Evolutionary conservation across 1,139 yeast genomes (phyloP).

Genomic region (Magnusiomyces clavatus): DNA sequence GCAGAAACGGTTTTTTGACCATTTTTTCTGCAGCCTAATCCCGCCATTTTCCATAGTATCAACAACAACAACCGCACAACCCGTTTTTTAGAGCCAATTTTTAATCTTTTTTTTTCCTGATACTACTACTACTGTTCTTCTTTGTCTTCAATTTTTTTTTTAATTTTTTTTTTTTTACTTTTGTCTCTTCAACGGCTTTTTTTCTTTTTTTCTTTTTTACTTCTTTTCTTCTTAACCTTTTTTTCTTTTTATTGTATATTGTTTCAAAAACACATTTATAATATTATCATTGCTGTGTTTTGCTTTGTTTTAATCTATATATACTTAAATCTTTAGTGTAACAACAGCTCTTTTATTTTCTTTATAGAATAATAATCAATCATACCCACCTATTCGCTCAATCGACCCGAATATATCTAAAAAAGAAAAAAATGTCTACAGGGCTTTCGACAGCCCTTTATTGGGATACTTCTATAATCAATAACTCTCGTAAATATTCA

Average conservation of each 20-base stretch:
- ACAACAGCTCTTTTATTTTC: too few species aligned
- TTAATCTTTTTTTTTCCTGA: too few species aligned
- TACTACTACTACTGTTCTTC: background rate
- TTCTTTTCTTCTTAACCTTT: background rate
- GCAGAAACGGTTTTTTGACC: background rate
- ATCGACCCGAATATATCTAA: background rate
- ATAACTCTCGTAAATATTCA: conserved; percentile 5
- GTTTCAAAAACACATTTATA: background rate
- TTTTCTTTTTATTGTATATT: background rate
- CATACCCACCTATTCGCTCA: background rate
- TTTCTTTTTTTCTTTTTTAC: conserved; percentile 3
- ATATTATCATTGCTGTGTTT: background rate
- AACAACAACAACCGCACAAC: background rate
- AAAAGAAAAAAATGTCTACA: background rate
- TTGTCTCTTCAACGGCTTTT: background rate
- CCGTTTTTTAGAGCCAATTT: background rate
- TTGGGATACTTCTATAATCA: conserved; percentile 10
- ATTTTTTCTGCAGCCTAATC: background rate
- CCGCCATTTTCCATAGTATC: too few species aligned
- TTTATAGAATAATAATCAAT: background rate
- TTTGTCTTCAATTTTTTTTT: background rate
- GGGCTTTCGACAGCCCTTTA: conserved; percentile 10
- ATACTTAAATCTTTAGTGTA: too few species aligned
- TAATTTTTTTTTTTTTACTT: background rate
- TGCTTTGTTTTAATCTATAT: too few species aligned